Conservation (phyloP, 176 grass and related monocot genomes). For the Triticum monococcum region DNA sequence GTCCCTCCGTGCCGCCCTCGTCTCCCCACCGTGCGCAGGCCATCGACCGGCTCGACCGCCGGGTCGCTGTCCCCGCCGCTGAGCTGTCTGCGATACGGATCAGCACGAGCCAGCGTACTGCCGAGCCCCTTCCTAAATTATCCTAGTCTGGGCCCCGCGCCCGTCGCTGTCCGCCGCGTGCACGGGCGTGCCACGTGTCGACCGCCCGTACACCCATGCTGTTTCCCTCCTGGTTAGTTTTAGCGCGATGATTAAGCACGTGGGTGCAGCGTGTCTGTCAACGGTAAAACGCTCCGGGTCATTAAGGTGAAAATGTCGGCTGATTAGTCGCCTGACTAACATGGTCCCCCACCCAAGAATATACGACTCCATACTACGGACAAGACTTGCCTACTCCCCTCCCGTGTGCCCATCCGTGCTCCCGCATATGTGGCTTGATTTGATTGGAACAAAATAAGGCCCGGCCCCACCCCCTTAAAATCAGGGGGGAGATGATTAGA, state of each 20-base stretch:
- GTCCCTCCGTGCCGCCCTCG: not conserved
- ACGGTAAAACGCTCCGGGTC: not conserved
- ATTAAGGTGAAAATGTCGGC: not conserved
- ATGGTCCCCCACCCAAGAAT: not conserved
- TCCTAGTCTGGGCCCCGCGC: not conserved
- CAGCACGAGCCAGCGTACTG: not conserved
- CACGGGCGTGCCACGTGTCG: not conserved
- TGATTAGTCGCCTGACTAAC: not conserved
- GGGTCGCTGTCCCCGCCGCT: slow-evolving; percentile 5
- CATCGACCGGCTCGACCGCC: not conserved
- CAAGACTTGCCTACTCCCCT: no score
- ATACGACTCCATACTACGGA: not conserved
- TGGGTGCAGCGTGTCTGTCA: not conserved
- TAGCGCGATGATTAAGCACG: not conserved
- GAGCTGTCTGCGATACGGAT: slow-evolving; percentile 31
- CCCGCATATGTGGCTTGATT: no score
- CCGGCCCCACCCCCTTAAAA: no score
- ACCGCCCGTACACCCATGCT: not conserved
- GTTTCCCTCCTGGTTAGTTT: not conserved
- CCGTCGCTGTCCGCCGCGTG: not conserved
- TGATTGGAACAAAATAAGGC: no score
- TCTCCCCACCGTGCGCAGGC: not conserved
- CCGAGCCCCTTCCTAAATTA: not conserved
- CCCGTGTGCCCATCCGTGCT: no score
- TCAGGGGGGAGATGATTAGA: no score